Evolutionary conservation across 192 early-diverging fungal genomes (phyloP).

Genomic region (Powellomyces hirtus): DNA sequence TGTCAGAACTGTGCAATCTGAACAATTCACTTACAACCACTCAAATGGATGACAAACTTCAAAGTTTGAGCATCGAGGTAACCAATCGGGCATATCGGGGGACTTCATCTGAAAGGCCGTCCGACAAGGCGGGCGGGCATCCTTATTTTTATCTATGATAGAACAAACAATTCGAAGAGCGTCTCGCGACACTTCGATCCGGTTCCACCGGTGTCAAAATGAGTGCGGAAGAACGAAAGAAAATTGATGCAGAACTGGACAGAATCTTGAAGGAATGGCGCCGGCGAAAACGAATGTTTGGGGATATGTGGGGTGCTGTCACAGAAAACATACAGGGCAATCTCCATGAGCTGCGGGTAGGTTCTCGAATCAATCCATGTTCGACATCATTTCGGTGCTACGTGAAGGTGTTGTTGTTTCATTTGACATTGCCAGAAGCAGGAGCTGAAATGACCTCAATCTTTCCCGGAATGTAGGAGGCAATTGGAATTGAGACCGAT

Average conservation of each 20-base stretch:
- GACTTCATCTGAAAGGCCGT: no score
- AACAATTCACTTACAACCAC: conserved; percentile 21
- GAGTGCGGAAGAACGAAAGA: conserved; percentile 30
- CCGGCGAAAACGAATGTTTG: conserved; percentile 56
- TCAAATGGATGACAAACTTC: conserved; percentile 14
- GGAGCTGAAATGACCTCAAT: neutral
- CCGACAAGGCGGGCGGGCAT: no score
- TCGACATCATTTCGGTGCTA: neutral
- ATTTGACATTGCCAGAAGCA: neutral
- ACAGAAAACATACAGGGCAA: conserved; percentile 53
- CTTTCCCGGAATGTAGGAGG: conserved; percentile 24
- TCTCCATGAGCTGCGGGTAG: conserved; percentile 47
- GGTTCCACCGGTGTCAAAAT: conserved; percentile 10
- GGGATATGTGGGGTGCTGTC: conserved; percentile 48
- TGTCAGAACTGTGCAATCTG: conserved; percentile 18
- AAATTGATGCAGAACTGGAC: conserved; percentile 30
- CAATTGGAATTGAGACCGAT: conserved; percentile 61
- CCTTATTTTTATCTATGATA: neutral
- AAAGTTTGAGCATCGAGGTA: conserved; percentile 24
- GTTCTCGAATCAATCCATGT: neutral
- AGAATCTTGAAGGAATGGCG: conserved; percentile 54
- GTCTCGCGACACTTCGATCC: conserved; percentile 26
- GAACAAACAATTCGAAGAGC: conserved; percentile 23
- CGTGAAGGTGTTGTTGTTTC: neutral
- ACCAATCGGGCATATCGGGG: no score